Base-by-base conservation (phyloP, 208 protist species). In the Zelonia costaricensis region DNA sequence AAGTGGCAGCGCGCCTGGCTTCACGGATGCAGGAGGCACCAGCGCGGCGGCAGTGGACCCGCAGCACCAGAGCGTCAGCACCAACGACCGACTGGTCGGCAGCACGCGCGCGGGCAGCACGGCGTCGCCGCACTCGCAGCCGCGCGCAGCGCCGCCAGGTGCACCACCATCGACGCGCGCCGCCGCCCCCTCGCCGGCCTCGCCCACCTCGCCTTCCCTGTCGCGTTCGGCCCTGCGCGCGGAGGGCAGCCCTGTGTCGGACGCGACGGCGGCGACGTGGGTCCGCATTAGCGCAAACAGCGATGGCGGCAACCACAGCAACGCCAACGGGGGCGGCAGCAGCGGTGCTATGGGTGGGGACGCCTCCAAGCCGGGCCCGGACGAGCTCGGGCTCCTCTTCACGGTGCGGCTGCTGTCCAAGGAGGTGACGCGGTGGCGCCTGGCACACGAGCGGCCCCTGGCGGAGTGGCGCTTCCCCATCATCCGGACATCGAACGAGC, bases 391-490 rank as follows among this genome's bases (percentile, higher is more conserved):
- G 5, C 18, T 85, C 45, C 27, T 72, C 47, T 53, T 80, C 7
- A 62, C 64, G 2, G 52, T 85, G 12, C 74, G 74, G 8, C 63
- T 82, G 9, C 25, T 58, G 15, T 55, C 59, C 8, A 59, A 52
- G 10, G 69, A 65, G 52, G 55, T 55, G 35, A 60, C 53, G 30
- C 57, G 59, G 49, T 81, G 75, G 70, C 62, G 64, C 40, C 36
- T 64, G 28, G 46, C 63, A 1, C 55, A 75, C 43, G 65, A 70
- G 55, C 62, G 69, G 5, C 67, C 69, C 3, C 48, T 81, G 45
- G 78, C 64, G 20, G 69, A 78, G 57, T 78, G 66, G 56, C 61
- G 56, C 33, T 75, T 83, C 47, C 47, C 63, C 27, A 75, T 83
- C 18, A 72, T 76, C 39, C 61, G 61, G 31, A 78, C 71, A 0